Conservation (phyloP, 2,329 filamentous ascomycete species). For the Coniella vitis region DNA sequence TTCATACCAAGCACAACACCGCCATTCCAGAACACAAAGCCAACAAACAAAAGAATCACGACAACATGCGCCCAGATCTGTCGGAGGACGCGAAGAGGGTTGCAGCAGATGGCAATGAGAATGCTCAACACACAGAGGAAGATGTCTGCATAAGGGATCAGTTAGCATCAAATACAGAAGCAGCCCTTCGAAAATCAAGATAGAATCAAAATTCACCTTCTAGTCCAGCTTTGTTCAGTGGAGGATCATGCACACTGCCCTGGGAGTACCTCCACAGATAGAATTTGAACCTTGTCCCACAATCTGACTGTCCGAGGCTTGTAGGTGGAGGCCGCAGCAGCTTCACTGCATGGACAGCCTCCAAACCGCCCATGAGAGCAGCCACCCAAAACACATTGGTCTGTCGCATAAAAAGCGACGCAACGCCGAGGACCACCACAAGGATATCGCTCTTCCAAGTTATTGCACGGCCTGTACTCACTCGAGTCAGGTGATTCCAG, state of each 20-base stretch:
- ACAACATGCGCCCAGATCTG: slow-evolving; percentile 53
- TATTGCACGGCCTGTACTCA: slow-evolving; percentile 27
- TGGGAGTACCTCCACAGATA: slow-evolving; percentile 37
- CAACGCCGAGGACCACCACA: slow-evolving; percentile 51
- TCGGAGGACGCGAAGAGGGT: slow-evolving; percentile 37
- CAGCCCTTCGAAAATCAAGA: background rate
- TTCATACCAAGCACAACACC: slow-evolving; percentile 77
- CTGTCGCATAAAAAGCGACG: slow-evolving; percentile 73
- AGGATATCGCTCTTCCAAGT: slow-evolving; percentile 32
- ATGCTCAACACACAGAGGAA: slow-evolving; percentile 57
- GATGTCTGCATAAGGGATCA: slow-evolving; percentile 37
- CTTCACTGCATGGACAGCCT: slow-evolving; percentile 47
- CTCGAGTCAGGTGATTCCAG: slow-evolving; percentile 43
- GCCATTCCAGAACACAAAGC: slow-evolving; percentile 80
- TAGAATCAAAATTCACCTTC: slow-evolving; percentile 36
- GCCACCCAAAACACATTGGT: slow-evolving; percentile 97
- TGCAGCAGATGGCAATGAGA: slow-evolving; percentile 46
- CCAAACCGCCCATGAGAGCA: slow-evolving; percentile 62
- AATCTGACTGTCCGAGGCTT: slow-evolving; percentile 21
- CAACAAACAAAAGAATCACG: slow-evolving; percentile 60
- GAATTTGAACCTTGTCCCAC: slow-evolving; percentile 29
- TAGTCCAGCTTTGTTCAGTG: slow-evolving; percentile 38
- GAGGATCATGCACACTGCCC: slow-evolving; percentile 50
- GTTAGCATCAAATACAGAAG: slow-evolving; percentile 34
- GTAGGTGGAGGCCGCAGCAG: slow-evolving; percentile 29